A percentile compares a stretch with the other conserved stretches of the same genome.
phyloP scores from a whole-genome alignment of 495 filamentous ascomycete genomes.

The Sphaerosporella brunnea region DNA sequence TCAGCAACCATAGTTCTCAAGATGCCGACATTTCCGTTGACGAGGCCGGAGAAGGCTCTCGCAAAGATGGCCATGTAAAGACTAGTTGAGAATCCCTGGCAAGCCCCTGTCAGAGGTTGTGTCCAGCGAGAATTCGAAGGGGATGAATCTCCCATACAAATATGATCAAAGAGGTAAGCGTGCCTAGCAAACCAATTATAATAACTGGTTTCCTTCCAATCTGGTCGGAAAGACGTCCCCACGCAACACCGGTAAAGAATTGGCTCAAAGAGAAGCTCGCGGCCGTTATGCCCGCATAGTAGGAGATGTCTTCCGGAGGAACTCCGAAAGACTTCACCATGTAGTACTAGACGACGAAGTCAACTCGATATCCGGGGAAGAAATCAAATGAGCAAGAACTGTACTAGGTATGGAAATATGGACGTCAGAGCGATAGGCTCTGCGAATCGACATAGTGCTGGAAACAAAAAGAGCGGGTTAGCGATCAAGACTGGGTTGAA shows the following conservation, averaged over 20 bases:
- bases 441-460: conserved; percentile 63
- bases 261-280: conserved; percentile 71
- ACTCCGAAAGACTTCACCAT: conserved; percentile 34
- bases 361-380: not conserved
- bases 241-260: conserved; percentile 67
- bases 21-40: conserved; percentile 71
- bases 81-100: conserved; percentile 51
- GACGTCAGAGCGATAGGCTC: conserved; percentile 72
- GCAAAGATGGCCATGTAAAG: conserved; percentile 65
- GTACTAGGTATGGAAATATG: conserved; percentile 78
- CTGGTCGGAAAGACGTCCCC: conserved; percentile 66
- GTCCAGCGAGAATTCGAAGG: conserved; percentile 45
- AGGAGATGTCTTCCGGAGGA: conserved; percentile 55
- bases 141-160: conserved; percentile 43
- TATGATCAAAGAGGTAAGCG: conserved; percentile 60
- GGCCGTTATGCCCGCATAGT: conserved; percentile 77
- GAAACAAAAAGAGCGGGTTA: not conserved
- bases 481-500: not conserved
- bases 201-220: conserved; percentile 78
- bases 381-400: conserved; percentile 38
- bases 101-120: too few relatives aligned
- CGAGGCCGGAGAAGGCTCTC: conserved; percentile 53
- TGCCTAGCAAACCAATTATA: conserved; percentile 59
- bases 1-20: conserved; percentile 72
- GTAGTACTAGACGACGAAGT: conserved; percentile 28